Evolutionary conservation across 768 basidiomycete species (phyloP).

Genomic region (Pulveroboletus sp.): DNA sequence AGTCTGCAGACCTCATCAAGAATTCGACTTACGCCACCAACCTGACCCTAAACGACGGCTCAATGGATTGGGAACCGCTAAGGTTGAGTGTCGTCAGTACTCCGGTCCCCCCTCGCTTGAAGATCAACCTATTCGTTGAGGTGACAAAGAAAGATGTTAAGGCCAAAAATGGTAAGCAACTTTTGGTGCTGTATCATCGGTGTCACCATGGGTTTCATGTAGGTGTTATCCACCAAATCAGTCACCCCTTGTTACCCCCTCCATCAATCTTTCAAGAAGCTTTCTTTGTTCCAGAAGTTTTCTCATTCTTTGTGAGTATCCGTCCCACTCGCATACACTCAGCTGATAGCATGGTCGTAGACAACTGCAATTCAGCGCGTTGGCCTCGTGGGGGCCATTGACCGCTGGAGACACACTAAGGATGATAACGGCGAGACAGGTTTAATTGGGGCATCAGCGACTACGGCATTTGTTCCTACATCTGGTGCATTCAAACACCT

Average conservation of each 20-base stretch:
- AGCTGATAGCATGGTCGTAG: neutral
- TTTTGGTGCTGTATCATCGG: neutral
- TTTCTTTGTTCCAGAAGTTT: slow-evolving; percentile 4
- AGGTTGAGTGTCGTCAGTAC: slow-evolving; percentile 40
- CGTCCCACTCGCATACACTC: neutral
- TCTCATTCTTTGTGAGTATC: slow-evolving; percentile 13
- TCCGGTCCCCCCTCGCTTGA: slow-evolving; percentile 33
- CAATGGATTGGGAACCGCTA: slow-evolving; percentile 41
- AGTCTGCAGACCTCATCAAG: slow-evolving; percentile 39
- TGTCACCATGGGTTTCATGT: neutral
- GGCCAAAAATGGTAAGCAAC: slow-evolving; percentile 6
- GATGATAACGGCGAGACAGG: neutral
- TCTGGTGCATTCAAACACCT: slow-evolving; percentile 8
- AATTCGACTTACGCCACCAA: slow-evolving; percentile 54
- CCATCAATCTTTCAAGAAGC: slow-evolving; percentile 14
- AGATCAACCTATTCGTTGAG: slow-evolving; percentile 14
- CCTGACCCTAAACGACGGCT: slow-evolving; percentile 39
- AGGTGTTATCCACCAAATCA: slow-evolving; percentile 16
- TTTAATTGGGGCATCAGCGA: slow-evolving; percentile 3
- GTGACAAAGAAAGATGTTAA: slow-evolving; percentile 11
- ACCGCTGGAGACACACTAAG: neutral
- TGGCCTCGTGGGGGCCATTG: slow-evolving; percentile 7
- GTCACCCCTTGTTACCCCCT: slow-evolving; percentile 8
- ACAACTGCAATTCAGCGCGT: slow-evolving; percentile 14
- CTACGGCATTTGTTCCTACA: slow-evolving; percentile 8